A percentile compares a stretch with the other conserved stretches of the same genome.
phyloP scores from a whole-genome alignment of 192 early-diverging fungal genomes.

The Chytriomyces hyalinus region DNA sequence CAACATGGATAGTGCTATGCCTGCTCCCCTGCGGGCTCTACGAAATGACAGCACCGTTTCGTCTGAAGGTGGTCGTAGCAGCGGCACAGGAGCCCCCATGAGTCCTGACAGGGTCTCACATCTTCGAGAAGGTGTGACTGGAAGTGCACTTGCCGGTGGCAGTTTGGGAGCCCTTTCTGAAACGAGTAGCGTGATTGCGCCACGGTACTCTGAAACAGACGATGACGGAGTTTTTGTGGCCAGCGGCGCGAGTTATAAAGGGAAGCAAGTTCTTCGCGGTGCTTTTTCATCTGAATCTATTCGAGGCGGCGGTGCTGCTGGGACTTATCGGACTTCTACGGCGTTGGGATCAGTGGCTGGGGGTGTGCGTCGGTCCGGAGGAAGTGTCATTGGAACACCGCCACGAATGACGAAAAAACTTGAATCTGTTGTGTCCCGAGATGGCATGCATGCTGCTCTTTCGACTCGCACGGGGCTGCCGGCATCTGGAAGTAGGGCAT shows the following conservation, averaged over 20 bases:
- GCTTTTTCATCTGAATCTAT: neutral
- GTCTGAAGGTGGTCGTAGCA: neutral
- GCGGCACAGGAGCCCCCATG: neutral
- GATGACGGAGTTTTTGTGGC: neutral
- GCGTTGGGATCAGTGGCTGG: neutral
- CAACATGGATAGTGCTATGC: neutral
- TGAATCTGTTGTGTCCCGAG: neutral
- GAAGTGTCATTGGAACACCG: neutral
- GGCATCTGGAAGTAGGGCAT: slow-evolving; percentile 19
- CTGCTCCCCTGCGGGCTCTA: neutral
- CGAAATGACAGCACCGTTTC: neutral
- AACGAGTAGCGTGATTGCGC: neutral
- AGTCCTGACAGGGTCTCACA: neutral
- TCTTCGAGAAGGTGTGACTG: neutral
- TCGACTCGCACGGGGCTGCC: neutral
- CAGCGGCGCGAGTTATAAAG: neutral
- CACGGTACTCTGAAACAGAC: neutral
- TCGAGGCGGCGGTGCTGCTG: neutral
- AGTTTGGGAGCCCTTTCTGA: neutral
- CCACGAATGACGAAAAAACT: neutral
- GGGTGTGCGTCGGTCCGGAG: neutral
- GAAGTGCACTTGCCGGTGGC: neutral
- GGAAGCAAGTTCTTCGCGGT: neutral
- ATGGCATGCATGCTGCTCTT: too few species aligned
- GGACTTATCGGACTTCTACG: neutral